These are phyloP conservation scores for Pleurotus citrinopileatus DNA, from an alignment of 768 basidiomycete species.

Conservation along the genomic window DNA sequence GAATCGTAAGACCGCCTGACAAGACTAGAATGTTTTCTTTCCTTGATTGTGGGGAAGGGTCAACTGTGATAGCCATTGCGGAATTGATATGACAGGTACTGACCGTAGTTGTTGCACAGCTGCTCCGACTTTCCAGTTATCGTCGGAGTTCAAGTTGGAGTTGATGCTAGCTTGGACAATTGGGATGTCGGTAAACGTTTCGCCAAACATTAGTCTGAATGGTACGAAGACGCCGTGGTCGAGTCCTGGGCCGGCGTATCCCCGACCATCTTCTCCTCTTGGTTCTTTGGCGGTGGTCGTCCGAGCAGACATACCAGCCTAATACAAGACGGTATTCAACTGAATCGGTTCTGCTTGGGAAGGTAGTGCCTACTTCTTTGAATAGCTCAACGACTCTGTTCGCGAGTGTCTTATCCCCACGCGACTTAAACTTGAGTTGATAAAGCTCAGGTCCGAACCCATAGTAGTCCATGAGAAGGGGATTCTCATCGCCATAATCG, in stretches of 20 bases:
- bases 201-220: constrained; percentile 76
- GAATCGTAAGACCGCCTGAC: constrained; percentile 67
- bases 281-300: constrained; percentile 45
- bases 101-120: constrained; percentile 59
- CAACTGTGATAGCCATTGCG: too few species aligned
- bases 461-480: constrained; percentile 73
- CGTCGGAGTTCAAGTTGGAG: constrained; percentile 51
- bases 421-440: constrained; percentile 62
- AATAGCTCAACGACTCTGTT: constrained; percentile 59
- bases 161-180: constrained; percentile 73
- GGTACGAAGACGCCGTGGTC: constrained; percentile 84
- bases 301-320: constrained; percentile 56
- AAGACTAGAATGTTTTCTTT: constrained; percentile 65
- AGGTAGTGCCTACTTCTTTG: constrained; percentile 37
- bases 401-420: constrained; percentile 56
- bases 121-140: constrained; percentile 64
- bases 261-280: constrained; percentile 65
- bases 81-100: too few species aligned
- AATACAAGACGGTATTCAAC: not conserved
- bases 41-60: constrained; percentile 32
- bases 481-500: constrained; percentile 76
- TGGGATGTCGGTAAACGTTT: constrained; percentile 57
- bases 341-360: not conserved
- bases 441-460: constrained; percentile 62
- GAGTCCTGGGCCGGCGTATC: constrained; percentile 60